Evolutionary conservation across 2,329 filamentous ascomycete species (phyloP).

Genomic region (Fusarium tuaranense): DNA sequence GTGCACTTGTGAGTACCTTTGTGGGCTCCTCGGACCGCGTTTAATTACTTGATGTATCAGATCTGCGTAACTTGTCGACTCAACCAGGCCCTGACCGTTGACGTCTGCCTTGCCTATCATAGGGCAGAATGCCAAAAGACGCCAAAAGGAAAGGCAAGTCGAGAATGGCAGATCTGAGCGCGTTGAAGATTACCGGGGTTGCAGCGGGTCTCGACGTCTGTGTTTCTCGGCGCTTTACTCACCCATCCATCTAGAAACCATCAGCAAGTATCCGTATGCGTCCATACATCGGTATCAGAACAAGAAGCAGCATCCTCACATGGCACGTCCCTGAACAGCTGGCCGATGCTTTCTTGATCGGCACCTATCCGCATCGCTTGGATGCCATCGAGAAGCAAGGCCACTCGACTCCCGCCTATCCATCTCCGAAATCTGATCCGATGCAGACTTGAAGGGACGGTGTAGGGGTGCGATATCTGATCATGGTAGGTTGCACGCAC

Average conservation of each 20-base stretch:
- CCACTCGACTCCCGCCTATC: slow-evolving; percentile 5
- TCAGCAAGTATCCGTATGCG: neutral
- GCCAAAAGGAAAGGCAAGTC: slow-evolving; percentile 21
- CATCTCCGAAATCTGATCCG: slow-evolving; percentile 5
- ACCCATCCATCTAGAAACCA: neutral
- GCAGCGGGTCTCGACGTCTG: slow-evolving; percentile 9
- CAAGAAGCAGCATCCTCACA: neutral
- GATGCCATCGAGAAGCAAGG: slow-evolving; percentile 15
- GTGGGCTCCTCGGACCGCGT: slow-evolving; percentile 10
- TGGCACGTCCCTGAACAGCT: slow-evolving; percentile 31
- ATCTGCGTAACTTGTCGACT: slow-evolving; percentile 18
- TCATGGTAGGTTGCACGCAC: neutral
- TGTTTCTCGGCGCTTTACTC: neutral
- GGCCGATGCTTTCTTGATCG: slow-evolving; percentile 38
- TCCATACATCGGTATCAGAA: slow-evolving; percentile 8
- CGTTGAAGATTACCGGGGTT: slow-evolving; percentile 24
- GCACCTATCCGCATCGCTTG: slow-evolving; percentile 33
- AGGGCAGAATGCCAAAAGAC: slow-evolving; percentile 2
- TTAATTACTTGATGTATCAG: slow-evolving; percentile 18
- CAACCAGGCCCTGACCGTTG: slow-evolving; percentile 14
- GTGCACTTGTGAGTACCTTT: neutral
- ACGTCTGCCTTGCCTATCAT: slow-evolving; percentile 11
- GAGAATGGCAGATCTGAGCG: slow-evolving; percentile 19
- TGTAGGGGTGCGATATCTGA: slow-evolving; percentile 13
- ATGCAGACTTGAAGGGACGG: slow-evolving; percentile 3